A percentile compares a stretch with the other conserved stretches of the same genome.
Conservation (phyloP, 306 rosid species). For the Spatholobus suberectus region DNA sequence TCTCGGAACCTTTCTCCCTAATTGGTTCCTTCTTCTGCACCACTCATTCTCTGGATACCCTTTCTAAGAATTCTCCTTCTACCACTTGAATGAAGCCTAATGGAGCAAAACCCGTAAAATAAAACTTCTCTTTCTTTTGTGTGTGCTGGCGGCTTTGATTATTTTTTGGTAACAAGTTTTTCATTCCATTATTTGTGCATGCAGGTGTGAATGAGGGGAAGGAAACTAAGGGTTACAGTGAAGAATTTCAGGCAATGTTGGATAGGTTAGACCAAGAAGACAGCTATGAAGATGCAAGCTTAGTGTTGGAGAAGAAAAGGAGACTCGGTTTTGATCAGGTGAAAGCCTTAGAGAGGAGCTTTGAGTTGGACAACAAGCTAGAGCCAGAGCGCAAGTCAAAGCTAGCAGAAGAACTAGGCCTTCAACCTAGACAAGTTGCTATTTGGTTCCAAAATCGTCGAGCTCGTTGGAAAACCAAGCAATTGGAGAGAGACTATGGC, state of each 20-base stretch:
- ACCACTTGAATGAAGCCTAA: neutral
- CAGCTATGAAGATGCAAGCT: conserved; percentile 45
- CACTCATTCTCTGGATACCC: conserved; percentile 13
- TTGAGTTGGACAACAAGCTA: conserved; percentile 75
- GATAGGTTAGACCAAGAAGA: conserved; percentile 76
- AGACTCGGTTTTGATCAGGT: conserved; percentile 68
- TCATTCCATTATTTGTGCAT: neutral
- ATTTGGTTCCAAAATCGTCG: conserved; percentile 93
- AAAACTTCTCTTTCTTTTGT: neutral
- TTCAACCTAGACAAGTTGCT: conserved; percentile 80
- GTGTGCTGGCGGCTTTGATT: neutral
- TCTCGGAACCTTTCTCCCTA: neutral
- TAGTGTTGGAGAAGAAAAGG: conserved; percentile 58
- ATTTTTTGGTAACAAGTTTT: neutral
- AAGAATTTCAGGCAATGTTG: conserved; percentile 77
- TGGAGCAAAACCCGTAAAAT: neutral
- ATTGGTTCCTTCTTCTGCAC: neutral
- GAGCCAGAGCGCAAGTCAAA: conserved; percentile 76
- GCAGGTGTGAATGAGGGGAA: neutral
- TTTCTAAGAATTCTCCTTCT: neutral
- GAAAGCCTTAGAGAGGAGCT: conserved; percentile 69
- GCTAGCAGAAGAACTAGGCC: conserved; percentile 68
- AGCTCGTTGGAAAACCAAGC: conserved; percentile 84
- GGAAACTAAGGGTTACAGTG: conserved; percentile 56
- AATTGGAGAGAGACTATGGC: conserved; percentile 71